Evolutionary conservation across 2,329 filamentous ascomycete species (phyloP).

Genomic region (Fusarium illudens): DNA sequence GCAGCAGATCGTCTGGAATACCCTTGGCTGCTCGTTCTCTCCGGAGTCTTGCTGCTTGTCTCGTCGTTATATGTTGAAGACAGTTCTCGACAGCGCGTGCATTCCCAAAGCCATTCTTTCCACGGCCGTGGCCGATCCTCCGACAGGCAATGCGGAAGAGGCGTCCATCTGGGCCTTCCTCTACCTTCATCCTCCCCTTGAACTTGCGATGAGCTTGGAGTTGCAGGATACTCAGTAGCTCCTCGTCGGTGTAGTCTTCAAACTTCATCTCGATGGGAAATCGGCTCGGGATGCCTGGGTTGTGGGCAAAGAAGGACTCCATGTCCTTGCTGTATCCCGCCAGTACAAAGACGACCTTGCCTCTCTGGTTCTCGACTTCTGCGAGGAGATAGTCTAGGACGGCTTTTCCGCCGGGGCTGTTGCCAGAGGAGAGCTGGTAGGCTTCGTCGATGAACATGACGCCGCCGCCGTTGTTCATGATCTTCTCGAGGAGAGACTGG

Average conservation of each 20-base stretch:
- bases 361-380: slow-evolving; percentile 75
- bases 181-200: slow-evolving; percentile 62
- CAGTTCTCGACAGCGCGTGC: slow-evolving; percentile 73
- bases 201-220: slow-evolving; percentile 64
- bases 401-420: slow-evolving; percentile 63
- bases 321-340: slow-evolving; percentile 79
- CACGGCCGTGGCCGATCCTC: slow-evolving; percentile 69
- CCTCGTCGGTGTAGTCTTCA: slow-evolving; percentile 71
- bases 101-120: slow-evolving; percentile 75
- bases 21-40: slow-evolving; percentile 53
- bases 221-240: slow-evolving; percentile 69
- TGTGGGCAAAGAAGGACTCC: slow-evolving; percentile 79
- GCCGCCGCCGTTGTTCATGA: slow-evolving; percentile 69
- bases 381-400: slow-evolving; percentile 77
- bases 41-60: slow-evolving; percentile 66
- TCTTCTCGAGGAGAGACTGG: slow-evolving; percentile 57
- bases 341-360: slow-evolving; percentile 75
- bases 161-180: slow-evolving; percentile 66
- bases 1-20: slow-evolving; percentile 63
- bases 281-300: slow-evolving; percentile 74
- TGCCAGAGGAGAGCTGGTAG: slow-evolving; percentile 73
- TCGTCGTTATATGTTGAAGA: slow-evolving; percentile 60
- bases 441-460: slow-evolving; percentile 82
- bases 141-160: slow-evolving; percentile 70
- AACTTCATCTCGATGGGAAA: slow-evolving; percentile 74